Conservation (phyloP, 1,284 basidiomycete genomes). For the Leccinum subfulvum region DNA sequence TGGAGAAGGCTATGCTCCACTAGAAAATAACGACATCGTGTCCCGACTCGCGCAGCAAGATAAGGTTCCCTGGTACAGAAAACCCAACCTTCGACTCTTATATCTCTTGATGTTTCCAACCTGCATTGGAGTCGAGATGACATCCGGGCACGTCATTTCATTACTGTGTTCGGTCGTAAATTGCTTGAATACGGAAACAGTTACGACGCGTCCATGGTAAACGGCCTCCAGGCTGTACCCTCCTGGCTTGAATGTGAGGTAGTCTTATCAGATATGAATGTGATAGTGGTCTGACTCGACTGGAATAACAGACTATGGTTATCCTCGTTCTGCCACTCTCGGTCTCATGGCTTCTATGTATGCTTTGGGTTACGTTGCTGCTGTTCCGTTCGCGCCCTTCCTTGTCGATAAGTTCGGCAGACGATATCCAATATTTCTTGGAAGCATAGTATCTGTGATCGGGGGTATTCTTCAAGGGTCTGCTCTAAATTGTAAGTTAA, state of each 20-base stretch:
- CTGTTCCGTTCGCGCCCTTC: neutral
- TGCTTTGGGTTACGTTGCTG: neutral
- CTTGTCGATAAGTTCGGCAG: neutral
- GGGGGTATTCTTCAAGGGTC: neutral
- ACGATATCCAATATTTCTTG: neutral
- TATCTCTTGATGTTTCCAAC: conserved; percentile 47
- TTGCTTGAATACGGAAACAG: neutral
- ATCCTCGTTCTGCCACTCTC: neutral
- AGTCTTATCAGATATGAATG: neutral
- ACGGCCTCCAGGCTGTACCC: neutral
- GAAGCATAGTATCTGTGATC: neutral
- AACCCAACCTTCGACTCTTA: neutral
- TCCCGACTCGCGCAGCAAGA: conserved; percentile 47
- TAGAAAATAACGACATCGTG: conserved; percentile 31
- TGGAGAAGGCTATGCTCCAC: neutral
- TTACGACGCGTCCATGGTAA: neutral
- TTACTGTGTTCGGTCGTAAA: conserved; percentile 2
- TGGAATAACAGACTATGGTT: neutral
- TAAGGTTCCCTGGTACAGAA: conserved; percentile 50
- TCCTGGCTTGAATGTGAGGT: conserved; percentile 6
- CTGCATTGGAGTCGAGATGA: conserved; percentile 63
- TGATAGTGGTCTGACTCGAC: neutral
- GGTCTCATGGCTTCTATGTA: neutral
- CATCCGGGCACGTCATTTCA: conserved; percentile 48
- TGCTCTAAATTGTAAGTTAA: neutral